Evolutionary conservation across 23 red algal species (phyloP), one percentile per base, ranked within the genome.

Genomic region (Gracilariopsis chorda): DNA sequence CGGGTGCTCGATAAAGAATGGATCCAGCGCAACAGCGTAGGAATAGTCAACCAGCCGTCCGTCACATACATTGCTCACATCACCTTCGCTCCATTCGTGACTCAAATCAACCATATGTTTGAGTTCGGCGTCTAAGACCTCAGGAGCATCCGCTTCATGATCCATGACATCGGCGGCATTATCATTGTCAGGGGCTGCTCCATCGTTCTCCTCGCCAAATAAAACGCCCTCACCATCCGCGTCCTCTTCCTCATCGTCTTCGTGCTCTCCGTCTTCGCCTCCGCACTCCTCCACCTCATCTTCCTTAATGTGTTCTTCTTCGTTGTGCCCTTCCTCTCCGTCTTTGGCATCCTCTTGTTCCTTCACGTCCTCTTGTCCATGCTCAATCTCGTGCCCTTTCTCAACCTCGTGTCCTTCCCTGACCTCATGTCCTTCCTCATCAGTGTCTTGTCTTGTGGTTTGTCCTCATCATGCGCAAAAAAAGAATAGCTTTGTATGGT

Each of bases 41-140:
- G 53, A 63, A 65, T 63, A 60, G 29, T 84, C 80, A 41, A 84
- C 59, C 2, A 84, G 80, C 19, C 44, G 58, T 68, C 80, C 80
- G 27, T 68, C 49, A 7, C 80, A 56, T 2, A 56, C 58, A 64
- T 48, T 64, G 17, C 59, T 61, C 33, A 84, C 80, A 48, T 84
- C 56, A 12, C 41, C 80, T 24, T 63, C 42, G 43, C 59, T 60
- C 80, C 80, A 84, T 51, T 77, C 72, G 19, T 77, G 48, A 43
- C 72, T 77, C 29, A 68, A 39, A 25, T 68, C 30, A 40, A 68
- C 62, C 62, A 68, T 68, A 39, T 68, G 62, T 17, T 68, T 68
- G 62, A 68, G 62, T 40, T 68, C 62, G 21, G n/a, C 62, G 33
- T 68, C 62, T 36, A 35, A 39, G 41, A 2, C 62, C 62, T 39